A percentile compares a stretch with the other conserved stretches of the same genome.
These are phyloP conservation scores for Jacaranda mimosifolia DNA, from an alignment of 257 asterid species.

Conservation along the genomic window DNA sequence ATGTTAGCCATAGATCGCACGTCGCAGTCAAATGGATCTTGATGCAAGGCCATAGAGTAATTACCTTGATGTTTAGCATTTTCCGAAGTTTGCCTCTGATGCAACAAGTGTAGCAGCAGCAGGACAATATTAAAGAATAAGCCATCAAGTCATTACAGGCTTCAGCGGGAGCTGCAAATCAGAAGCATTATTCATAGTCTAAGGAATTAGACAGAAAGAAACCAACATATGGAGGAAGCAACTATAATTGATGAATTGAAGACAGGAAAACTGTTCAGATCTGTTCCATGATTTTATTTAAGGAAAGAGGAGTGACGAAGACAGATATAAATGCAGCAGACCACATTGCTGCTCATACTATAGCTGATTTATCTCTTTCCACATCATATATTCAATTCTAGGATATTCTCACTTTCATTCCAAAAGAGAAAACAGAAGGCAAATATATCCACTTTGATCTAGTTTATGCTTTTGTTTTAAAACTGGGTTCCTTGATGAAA, in stretches of 20 bases:
- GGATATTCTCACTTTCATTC: background rate
- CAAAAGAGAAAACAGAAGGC: background rate
- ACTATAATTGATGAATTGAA: background rate
- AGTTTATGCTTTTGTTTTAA: too few relatives aligned
- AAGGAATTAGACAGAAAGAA: background rate
- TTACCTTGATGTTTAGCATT: conserved; percentile 71
- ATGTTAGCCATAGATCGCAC: too few relatives aligned
- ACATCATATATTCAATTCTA: background rate
- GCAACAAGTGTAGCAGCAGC: conserved; percentile 98
- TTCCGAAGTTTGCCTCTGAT: conserved; percentile 80
- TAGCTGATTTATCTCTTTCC: background rate
- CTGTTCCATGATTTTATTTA: conserved; percentile 6
- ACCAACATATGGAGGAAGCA: conserved; percentile 3
- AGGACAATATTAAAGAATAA: conserved; percentile 80
- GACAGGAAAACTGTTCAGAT: background rate
- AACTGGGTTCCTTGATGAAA: too few relatives aligned
- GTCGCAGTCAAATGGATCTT: background rate
- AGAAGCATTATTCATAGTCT: conserved; percentile 35
- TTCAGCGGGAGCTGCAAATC: conserved; percentile 77
- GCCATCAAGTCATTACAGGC: conserved; percentile 92
- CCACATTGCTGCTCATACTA: background rate
- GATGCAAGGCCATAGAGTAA: background rate
- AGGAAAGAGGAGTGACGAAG: background rate
- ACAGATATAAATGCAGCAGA: background rate
- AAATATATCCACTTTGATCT: too few relatives aligned